Percentiles rank a stretch among this genome's conserved stretches.
These are phyloP conservation scores for Globisporangium emineosum DNA, from an alignment of 352 stramenopile genomes.

Conservation along the genomic window DNA sequence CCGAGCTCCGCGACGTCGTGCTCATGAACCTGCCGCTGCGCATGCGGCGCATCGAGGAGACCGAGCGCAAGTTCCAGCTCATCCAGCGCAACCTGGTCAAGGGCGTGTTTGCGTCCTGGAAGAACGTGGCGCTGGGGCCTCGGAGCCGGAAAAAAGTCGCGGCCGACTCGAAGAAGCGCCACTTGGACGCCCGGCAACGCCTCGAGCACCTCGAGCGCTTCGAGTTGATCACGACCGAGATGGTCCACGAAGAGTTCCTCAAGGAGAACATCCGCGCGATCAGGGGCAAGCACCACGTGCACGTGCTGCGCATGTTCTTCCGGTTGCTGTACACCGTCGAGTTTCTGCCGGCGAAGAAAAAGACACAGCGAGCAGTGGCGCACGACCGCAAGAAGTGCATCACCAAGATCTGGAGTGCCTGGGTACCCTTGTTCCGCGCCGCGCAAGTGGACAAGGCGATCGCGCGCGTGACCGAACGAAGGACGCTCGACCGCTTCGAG, in stretches of 20 bases:
- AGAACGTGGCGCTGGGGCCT: slow-evolving; percentile 43
- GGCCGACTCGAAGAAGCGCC: slow-evolving; percentile 37
- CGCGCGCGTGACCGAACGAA: slow-evolving; percentile 38
- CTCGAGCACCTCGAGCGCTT: slow-evolving; percentile 65
- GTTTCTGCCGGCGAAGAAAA: slow-evolving; percentile 44
- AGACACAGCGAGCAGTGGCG: slow-evolving; percentile 26
- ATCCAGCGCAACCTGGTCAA: slow-evolving; percentile 41
- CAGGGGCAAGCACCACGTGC: slow-evolving; percentile 26
- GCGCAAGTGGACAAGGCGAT: slow-evolving; percentile 62
- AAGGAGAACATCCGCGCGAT: slow-evolving; percentile 73
- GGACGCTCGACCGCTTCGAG: slow-evolving; percentile 65
- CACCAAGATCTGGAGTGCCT: slow-evolving; percentile 27
- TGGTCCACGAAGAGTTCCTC: slow-evolving; percentile 77
- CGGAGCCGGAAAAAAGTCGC: slow-evolving; percentile 55
- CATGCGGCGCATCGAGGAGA: slow-evolving; percentile 49
- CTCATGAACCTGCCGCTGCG: slow-evolving; percentile 66
- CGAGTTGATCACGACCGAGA: slow-evolving; percentile 66
- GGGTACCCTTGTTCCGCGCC: slow-evolving; percentile 46
- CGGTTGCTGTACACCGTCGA: slow-evolving; percentile 36
- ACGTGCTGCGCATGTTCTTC: slow-evolving; percentile 53
- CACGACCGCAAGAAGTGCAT: slow-evolving; percentile 38
- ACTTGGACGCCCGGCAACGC: slow-evolving; percentile 42
- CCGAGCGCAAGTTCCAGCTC: slow-evolving; percentile 39
- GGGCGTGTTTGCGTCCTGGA: slow-evolving; percentile 50
- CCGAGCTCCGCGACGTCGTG: slow-evolving; percentile 64